Evolutionary conservation across 2,329 filamentous ascomycete genomes (phyloP).

Genomic region (Aspergillus pseudoglaucus): DNA sequence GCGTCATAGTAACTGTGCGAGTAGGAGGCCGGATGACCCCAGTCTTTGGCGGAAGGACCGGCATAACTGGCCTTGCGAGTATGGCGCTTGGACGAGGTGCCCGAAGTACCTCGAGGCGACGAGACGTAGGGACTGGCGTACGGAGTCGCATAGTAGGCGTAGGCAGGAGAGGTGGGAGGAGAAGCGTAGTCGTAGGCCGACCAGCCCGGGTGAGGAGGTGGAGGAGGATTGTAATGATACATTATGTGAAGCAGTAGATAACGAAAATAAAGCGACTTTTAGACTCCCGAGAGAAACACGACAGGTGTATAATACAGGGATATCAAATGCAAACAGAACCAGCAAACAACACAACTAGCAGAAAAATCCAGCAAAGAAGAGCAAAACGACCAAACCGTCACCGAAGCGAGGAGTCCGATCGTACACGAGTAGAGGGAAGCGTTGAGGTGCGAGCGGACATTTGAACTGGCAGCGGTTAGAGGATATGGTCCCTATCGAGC

Average conservation of each 20-base stretch:
- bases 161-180: constrained; percentile 47
- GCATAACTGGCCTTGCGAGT: constrained; percentile 52
- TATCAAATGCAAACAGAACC: constrained; percentile 6
- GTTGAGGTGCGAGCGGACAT: constrained; percentile 35
- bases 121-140: constrained; percentile 41
- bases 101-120: constrained; percentile 37
- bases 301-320: constrained; percentile 6
- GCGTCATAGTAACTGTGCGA: constrained; percentile 41
- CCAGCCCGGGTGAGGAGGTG: constrained; percentile 44
- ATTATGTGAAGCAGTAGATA: constrained; percentile 33
- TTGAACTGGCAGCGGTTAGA: constrained; percentile 28
- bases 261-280: constrained; percentile 10
- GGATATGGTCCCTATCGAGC: not conserved
- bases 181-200: constrained; percentile 44
- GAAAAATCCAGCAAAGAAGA: constrained; percentile 13
- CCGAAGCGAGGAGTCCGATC: constrained; percentile 37
- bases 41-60: constrained; percentile 26
- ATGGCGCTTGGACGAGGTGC: constrained; percentile 44
- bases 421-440: constrained; percentile 34
- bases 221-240: constrained; percentile 43
- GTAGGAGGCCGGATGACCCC: constrained; percentile 35
- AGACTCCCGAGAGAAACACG: constrained; percentile 8
- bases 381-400: constrained; percentile 29
- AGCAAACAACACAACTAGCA: constrained; percentile 11
- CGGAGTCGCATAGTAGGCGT: constrained; percentile 49